Base-by-base conservation (phyloP, 2,329 filamentous ascomycete genomes). In the Cladosporium sp. region DNA sequence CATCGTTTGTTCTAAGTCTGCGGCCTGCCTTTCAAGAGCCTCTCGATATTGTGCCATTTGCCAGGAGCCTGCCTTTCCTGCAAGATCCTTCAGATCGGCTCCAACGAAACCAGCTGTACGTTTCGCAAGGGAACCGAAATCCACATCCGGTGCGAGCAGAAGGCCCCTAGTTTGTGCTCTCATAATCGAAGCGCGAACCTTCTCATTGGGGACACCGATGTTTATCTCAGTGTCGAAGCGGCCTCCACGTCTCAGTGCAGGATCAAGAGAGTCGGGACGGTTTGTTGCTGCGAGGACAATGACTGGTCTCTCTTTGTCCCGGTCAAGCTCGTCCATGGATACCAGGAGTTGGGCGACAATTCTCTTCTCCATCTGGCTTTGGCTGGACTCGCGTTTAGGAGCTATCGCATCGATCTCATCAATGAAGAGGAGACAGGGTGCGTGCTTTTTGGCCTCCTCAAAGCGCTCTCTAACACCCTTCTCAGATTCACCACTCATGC, bases 251-350 rank as follows among this genome's bases (percentile, higher is more conserved):
- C 85, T 80, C 29, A 95, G 72, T 0, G 84, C 84, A 0, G 90
- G 85, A 62, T 97, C 89, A 30, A 99, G 75, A 59, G 86, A 89
- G 62, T 96, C 89, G 0, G 90, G 87, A 29, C 86, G 79, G 65
- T 95, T 96, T 0, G 92, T 96, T 2, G 93, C 93, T 1, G 91
- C 93, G 43, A 97, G 79, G 12, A 96, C 88, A 29, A 97, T 85
- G 7, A 97, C 88, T 1, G 87, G 86, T 63, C 88, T 88, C 13
- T 57, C 56, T 9, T 58, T 83, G 50, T 88, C 83, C 56, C 86
- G 75, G 32, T 82, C 79, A 36, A 97, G 76, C 50, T 73, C 84
- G 61, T 90, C 87, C 86, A 97, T 95, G 51, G 90, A 95, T 17
- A 86, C 85, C 50, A 89, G 74, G 57, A 97, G 82, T 63, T 95